These are phyloP conservation scores for Enterocytospora artemiae DNA, from an alignment of 371 early-diverging fungal species.

Conservation along the genomic window DNA sequence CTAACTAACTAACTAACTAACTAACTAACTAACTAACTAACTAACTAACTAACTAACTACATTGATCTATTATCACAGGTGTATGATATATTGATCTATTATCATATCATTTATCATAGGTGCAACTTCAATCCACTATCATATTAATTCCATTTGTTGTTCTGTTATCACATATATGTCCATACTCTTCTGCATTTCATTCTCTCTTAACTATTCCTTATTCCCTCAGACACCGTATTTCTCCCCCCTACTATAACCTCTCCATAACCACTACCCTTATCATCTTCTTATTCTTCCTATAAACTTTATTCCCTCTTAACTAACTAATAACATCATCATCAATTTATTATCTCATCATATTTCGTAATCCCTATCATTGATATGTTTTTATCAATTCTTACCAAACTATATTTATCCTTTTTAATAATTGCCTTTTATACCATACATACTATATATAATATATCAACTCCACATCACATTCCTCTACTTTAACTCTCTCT, in stretches of 20 bases:
- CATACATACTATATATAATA: too few relatives aligned
- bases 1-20: slow-evolving; percentile 2
- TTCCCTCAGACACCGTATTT: not conserved
- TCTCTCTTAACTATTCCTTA: not conserved
- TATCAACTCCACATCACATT: too few relatives aligned
- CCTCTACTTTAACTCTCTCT: too few relatives aligned
- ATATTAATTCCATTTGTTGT: not conserved
- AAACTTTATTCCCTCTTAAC: too few relatives aligned
- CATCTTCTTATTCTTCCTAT: too few relatives aligned
- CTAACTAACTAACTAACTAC: slow-evolving; percentile 1
- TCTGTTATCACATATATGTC: not conserved
- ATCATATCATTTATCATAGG: not conserved
- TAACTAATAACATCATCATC: too few relatives aligned
- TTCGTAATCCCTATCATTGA: too few relatives aligned
- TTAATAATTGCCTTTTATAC: too few relatives aligned
- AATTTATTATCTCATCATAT: too few relatives aligned
- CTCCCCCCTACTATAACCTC: not conserved
- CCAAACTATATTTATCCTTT: too few relatives aligned
- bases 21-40: slow-evolving; percentile 2
- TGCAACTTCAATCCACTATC: not conserved
- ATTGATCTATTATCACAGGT: not conserved
- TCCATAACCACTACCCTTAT: too few relatives aligned
- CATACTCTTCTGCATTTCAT: not conserved
- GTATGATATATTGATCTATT: not conserved
- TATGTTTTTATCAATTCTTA: too few relatives aligned